These are phyloP conservation scores for Myriosclerotinia duriaeana DNA, from an alignment of 2,329 filamentous ascomycete species.

Conservation along the genomic window DNA sequence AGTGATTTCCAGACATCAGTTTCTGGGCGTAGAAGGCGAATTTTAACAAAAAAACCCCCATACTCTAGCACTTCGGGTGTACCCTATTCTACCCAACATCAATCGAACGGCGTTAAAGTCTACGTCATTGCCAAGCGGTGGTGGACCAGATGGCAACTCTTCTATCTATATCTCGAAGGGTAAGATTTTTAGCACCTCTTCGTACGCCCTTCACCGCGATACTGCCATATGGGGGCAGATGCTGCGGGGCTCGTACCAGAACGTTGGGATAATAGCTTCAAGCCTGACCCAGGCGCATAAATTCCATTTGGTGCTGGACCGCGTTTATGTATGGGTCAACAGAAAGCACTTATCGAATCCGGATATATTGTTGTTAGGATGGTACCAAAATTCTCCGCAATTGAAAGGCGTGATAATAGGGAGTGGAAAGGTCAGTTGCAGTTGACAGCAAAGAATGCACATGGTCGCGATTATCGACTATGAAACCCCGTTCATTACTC, in stretches of 20 bases:
- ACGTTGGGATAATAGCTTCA: slow-evolving; percentile 37
- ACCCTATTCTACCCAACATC: slow-evolving; percentile 7
- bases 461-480: not conserved
- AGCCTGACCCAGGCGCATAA: not conserved
- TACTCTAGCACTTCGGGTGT: slow-evolving; percentile 5
- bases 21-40: not conserved
- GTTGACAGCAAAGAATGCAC: slow-evolving; percentile 8
- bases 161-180: slow-evolving; percentile 41
- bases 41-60: no score
- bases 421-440: slow-evolving; percentile 4
- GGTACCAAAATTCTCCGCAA: slow-evolving; percentile 21
- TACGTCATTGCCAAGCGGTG: slow-evolving; percentile 41
- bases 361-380: slow-evolving; percentile 25
- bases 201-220: slow-evolving; percentile 41
- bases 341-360: slow-evolving; percentile 25
- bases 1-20: slow-evolving; percentile 28
- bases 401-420: slow-evolving; percentile 7
- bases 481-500: no score
- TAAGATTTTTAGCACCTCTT: slow-evolving; percentile 36
- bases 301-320: slow-evolving; percentile 20
- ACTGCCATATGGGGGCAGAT: slow-evolving; percentile 43
- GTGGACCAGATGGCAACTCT: slow-evolving; percentile 40
- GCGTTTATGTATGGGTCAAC: slow-evolving; percentile 60
- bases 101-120: not conserved
- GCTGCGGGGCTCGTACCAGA: slow-evolving; percentile 44